phyloP scores from a whole-genome alignment of 2,329 filamentous ascomycete species.

The Xylariaceae sp. region DNA sequence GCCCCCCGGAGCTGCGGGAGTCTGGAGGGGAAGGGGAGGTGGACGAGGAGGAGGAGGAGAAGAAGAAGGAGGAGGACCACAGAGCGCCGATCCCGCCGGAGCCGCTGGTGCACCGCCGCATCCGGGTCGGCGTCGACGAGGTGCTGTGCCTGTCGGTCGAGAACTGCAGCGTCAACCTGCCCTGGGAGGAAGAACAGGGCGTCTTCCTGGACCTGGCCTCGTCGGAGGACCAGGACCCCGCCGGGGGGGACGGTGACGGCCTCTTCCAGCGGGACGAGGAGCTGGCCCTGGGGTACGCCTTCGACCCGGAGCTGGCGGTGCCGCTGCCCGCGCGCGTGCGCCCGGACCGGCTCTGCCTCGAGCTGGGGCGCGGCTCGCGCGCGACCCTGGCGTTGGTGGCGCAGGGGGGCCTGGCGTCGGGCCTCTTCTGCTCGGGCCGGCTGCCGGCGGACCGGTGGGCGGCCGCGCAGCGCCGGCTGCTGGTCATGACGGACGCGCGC shows the following conservation, averaged over 20 bases:
- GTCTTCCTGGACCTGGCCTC: conserved; percentile 1
- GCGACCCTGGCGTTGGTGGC: no score
- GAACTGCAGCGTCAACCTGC: conserved; percentile 27
- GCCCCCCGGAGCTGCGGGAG: background rate
- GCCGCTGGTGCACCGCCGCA: conserved; percentile 13
- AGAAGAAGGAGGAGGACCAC: background rate
- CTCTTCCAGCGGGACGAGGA: conserved; percentile 1
- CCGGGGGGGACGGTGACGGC: conserved; percentile 3
- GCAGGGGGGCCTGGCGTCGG: no score
- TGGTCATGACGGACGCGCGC: conserved; percentile 17
- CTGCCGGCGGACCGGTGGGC: conserved; percentile 1
- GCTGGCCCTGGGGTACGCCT: conserved; percentile 19
- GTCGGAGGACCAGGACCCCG: background rate
- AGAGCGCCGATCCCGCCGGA: conserved; percentile 6
- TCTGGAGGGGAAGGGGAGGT: background rate
- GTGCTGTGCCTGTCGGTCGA: conserved; percentile 22
- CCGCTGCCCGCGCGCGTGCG: conserved; percentile 11
- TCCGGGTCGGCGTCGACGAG: conserved; percentile 19
- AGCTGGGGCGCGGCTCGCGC: conserved; percentile 9
- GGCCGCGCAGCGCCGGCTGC: conserved; percentile 1
- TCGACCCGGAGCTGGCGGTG: conserved; percentile 21
- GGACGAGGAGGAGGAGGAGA: no score
- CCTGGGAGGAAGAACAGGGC: conserved; percentile 22
- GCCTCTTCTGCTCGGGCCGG: no score
- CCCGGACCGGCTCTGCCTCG: conserved; percentile 13